These are phyloP conservation scores for Scheffersomyces spartinae DNA, from an alignment of 805 yeast species.

Conservation along the genomic window DNA sequence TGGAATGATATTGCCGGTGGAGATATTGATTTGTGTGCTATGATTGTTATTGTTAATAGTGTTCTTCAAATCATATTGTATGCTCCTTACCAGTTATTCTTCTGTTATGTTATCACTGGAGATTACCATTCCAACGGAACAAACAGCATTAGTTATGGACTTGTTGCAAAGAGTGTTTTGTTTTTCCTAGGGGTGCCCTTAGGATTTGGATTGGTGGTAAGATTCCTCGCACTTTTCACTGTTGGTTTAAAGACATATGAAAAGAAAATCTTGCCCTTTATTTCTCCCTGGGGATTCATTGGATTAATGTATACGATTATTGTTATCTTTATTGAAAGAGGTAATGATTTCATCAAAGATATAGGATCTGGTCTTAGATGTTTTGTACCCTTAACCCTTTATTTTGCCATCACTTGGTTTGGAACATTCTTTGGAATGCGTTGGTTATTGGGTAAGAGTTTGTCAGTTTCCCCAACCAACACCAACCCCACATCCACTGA, in stretches of 20 bases:
- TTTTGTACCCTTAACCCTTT: conserved; percentile 36
- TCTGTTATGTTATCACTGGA: conserved; percentile 31
- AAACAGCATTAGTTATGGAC: conserved; percentile 15
- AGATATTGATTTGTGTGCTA: conserved; percentile 37
- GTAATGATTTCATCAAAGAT: conserved; percentile 33
- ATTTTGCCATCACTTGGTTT: conserved; percentile 39
- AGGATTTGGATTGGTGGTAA: conserved; percentile 30
- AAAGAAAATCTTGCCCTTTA: conserved; percentile 22
- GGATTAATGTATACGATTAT: conserved; percentile 42
- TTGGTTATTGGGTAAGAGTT: conserved; percentile 10
- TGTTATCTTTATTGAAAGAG: conserved; percentile 40
- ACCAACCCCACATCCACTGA: neutral
- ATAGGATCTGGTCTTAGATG: conserved; percentile 40
- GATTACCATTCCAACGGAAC: conserved; percentile 9
- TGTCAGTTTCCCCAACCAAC: conserved; percentile 1
- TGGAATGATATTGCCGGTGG: conserved; percentile 50
- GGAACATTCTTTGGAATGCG: conserved; percentile 27
- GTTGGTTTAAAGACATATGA: conserved; percentile 23
- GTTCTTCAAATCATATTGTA: conserved; percentile 38
- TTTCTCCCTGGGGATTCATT: conserved; percentile 39
- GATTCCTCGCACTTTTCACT: conserved; percentile 14
- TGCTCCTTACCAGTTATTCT: conserved; percentile 41
- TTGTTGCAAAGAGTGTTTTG: conserved; percentile 38
- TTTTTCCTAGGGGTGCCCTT: conserved; percentile 46
- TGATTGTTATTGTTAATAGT: conserved; percentile 40